phyloP scores from a whole-genome alignment of 163 green algal species.

The Dunaliella salina region DNA sequence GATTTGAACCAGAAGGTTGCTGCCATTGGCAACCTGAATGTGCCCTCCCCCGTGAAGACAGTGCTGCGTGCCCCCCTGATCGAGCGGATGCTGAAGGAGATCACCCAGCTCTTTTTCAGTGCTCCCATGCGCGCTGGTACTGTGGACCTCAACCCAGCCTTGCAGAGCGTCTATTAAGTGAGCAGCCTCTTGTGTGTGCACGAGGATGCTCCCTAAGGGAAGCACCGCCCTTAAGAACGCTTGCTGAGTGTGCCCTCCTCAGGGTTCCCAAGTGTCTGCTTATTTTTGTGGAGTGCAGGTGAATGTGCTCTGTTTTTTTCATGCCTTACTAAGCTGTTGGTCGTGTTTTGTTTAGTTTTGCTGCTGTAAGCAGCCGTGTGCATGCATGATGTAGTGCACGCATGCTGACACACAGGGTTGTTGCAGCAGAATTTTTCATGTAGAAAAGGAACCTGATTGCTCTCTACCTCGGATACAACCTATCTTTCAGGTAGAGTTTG shows the following conservation, averaged over 20 bases:
- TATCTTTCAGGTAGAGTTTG: too few species aligned
- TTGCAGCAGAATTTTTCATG: too few species aligned
- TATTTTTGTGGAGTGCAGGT: too few species aligned
- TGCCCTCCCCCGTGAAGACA: constrained; percentile 57
- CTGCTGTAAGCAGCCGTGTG: background rate
- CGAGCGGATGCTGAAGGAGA: constrained; percentile 60
- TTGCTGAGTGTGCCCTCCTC: background rate
- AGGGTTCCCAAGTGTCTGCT: too few species aligned
- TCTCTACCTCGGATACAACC: too few species aligned
- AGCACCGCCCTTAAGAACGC: too few species aligned
- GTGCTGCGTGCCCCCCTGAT: constrained; percentile 56
- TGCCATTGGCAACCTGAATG: constrained; percentile 49
- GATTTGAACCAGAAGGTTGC: constrained; percentile 60
- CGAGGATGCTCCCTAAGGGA: too few species aligned
- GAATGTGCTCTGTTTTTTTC: too few species aligned
- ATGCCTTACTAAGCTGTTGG: background rate
- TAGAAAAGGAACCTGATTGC: too few species aligned
- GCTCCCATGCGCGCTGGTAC: constrained; percentile 41
- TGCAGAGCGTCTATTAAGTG: constrained; percentile 38
- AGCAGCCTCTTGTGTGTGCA: too few species aligned
- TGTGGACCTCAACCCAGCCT: constrained; percentile 39
- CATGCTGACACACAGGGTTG: background rate
- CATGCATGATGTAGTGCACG: constrained; percentile 4
- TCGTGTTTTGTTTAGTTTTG: background rate
- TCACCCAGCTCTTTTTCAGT: constrained; percentile 57